phyloP scores from a whole-genome alignment of 1,284 basidiomycete species.

The Ganoderma resinaceum region DNA sequence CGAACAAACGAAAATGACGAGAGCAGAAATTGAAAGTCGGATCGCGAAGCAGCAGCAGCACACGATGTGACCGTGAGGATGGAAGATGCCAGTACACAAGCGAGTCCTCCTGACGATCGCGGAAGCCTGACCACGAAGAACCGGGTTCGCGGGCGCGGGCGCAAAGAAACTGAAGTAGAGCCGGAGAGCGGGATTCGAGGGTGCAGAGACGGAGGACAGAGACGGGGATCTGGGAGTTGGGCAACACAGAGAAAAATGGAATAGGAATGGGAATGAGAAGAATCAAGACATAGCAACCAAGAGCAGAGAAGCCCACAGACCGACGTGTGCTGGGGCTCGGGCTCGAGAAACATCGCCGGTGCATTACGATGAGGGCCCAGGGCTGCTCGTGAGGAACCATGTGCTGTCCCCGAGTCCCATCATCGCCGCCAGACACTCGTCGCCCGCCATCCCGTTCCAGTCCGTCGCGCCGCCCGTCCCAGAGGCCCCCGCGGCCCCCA shows the following conservation, averaged over 20 bases:
- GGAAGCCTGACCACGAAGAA: background rate
- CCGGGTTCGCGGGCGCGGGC: background rate
- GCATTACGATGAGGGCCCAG: background rate
- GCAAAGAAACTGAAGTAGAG: background rate
- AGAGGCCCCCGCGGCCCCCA: background rate
- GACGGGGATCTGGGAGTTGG: background rate
- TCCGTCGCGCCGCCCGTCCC: slow-evolving; percentile 11
- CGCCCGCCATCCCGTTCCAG: slow-evolving; percentile 22
- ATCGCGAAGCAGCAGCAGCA: slow-evolving; percentile 4
- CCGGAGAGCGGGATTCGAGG: background rate
- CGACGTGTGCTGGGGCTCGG: no score
- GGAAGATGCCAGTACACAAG: background rate
- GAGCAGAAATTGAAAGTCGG: background rate
- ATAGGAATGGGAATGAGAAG: background rate
- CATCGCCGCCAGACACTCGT: slow-evolving; percentile 31
- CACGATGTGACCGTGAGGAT: background rate
- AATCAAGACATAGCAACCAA: background rate
- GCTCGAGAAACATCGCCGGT: no score
- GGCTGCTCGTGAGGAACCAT: slow-evolving; percentile 24
- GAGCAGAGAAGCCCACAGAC: background rate
- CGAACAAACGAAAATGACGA: background rate
- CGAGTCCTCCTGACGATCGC: slow-evolving; percentile 7
- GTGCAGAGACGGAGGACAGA: background rate
- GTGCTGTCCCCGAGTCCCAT: slow-evolving; percentile 30
- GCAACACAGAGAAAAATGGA: background rate